These are phyloP conservation scores for Fusarium sulawesiense DNA, from an alignment of 2,329 filamentous ascomycete species.

Conservation along the genomic window DNA sequence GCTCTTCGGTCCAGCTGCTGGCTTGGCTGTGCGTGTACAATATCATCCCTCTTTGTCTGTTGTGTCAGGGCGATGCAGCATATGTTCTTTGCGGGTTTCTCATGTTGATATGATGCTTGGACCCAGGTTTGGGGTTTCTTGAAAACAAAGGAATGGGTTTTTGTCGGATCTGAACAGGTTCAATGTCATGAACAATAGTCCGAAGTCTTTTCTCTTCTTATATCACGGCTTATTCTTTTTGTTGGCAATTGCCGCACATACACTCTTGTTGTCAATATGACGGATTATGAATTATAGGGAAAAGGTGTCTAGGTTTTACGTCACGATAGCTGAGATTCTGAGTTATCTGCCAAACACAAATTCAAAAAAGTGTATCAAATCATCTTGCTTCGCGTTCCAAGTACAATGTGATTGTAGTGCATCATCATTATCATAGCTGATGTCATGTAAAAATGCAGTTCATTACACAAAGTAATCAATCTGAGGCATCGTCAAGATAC, in stretches of 20 bases:
- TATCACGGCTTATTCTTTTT: constrained; percentile 12
- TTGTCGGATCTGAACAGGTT: constrained; percentile 7
- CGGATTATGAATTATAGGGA: constrained; percentile 29
- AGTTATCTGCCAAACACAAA: constrained; percentile 19
- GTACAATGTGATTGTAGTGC: background rate
- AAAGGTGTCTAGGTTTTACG: constrained; percentile 21
- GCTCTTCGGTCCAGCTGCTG: constrained; percentile 16
- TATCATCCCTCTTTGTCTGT: constrained; percentile 18
- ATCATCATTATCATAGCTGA: background rate
- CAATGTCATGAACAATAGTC: constrained; percentile 2
- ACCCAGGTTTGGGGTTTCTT: constrained; percentile 6
- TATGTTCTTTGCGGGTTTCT: background rate
- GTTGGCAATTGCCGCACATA: background rate
- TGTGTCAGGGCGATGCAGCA: constrained; percentile 2
- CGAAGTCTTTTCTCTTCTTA: background rate
- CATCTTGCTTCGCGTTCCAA: background rate
- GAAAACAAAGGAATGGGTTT: constrained; percentile 4
- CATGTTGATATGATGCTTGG: constrained; percentile 7
- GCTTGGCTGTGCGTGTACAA: constrained; percentile 42
- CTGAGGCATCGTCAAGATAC: constrained; percentile 1
- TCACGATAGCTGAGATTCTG: constrained; percentile 1
- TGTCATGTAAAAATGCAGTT: background rate
- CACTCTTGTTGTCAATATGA: constrained; percentile 14
- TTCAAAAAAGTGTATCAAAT: constrained; percentile 13
- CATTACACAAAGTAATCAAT: background rate